phyloP scores from a whole-genome alignment of 1,284 basidiomycete species.

The Moesziomyces parantarcticus region DNA sequence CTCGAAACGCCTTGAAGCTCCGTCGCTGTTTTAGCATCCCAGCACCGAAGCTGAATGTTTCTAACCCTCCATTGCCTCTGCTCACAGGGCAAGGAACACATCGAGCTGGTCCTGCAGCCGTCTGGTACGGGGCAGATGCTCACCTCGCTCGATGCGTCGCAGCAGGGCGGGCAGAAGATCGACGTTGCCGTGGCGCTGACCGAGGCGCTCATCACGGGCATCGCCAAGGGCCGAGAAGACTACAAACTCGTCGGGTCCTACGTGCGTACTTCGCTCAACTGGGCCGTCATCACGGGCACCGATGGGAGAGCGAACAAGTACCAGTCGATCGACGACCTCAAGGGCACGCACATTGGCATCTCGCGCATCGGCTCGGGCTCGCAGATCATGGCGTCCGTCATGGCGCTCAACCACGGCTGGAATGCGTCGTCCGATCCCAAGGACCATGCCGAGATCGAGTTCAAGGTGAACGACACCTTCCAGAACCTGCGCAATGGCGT shows the following conservation, averaged over 20 bases:
- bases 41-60: no score
- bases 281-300: slow-evolving; percentile 87
- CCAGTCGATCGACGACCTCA: slow-evolving; percentile 79
- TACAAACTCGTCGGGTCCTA: slow-evolving; percentile 95
- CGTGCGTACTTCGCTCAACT: slow-evolving; percentile 72
- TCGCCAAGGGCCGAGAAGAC: slow-evolving; percentile 80
- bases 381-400: slow-evolving; percentile 94
- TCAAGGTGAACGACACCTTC: slow-evolving; percentile 66
- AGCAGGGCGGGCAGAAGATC: slow-evolving; percentile 52
- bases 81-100: slow-evolving; percentile 44
- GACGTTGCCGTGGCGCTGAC: slow-evolving; percentile 80
- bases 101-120: slow-evolving; percentile 59
- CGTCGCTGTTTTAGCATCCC: no score
- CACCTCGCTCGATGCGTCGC: slow-evolving; percentile 49
- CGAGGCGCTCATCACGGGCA: slow-evolving; percentile 90
- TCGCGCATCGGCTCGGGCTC: slow-evolving; percentile 87
- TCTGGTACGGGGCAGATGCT: slow-evolving; percentile 66
- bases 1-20: not conserved
- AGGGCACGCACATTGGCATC: slow-evolving; percentile 86
- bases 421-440: slow-evolving; percentile 19
- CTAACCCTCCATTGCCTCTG: not conserved
- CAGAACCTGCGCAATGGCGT: slow-evolving; percentile 85
- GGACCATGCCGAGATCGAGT: slow-evolving; percentile 36
- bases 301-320: slow-evolving; percentile 72
- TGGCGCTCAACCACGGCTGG: slow-evolving; percentile 78